Evolutionary conservation across 768 basidiomycete genomes (phyloP).

Genomic region (Termitomyces bulborhizus): DNA sequence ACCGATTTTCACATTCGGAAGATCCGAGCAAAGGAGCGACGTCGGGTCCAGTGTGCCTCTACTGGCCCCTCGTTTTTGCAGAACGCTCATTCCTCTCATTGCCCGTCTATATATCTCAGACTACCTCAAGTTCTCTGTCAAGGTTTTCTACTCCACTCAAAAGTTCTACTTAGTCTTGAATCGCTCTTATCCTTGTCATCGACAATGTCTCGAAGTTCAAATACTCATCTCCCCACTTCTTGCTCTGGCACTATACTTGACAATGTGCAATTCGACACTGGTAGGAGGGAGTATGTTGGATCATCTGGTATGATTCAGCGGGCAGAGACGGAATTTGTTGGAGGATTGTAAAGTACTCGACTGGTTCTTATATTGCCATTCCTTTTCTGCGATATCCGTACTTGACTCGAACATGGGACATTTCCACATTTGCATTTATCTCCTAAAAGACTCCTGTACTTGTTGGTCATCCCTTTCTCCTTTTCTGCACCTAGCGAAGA

Average conservation of each 20-base stretch:
- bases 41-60: conserved; percentile 37
- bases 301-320: conserved; percentile 20
- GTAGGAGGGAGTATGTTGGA: conserved; percentile 10
- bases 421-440: not conserved
- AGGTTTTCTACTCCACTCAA: conserved; percentile 18
- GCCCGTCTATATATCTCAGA: conserved; percentile 15
- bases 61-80: conserved; percentile 2
- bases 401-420: not conserved
- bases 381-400: not conserved
- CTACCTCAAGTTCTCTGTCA: conserved; percentile 22
- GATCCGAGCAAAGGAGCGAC: conserved; percentile 23
- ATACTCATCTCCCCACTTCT: conserved; percentile 14
- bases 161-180: conserved; percentile 20
- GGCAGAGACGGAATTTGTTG: conserved; percentile 48
- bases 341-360: conserved; percentile 23
- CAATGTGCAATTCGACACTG: not conserved
- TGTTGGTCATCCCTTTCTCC: not conserved
- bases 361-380: not conserved
- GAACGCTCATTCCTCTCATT: conserved; percentile 1
- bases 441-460: not conserved
- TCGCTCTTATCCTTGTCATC: conserved; percentile 24
- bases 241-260: conserved; percentile 14
- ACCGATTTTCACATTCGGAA: conserved; percentile 6
- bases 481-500: not conserved
- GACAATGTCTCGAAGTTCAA: conserved; percentile 22